Percentiles rank a stretch among this genome's conserved stretches.
phyloP scores from a whole-genome alignment of 2,329 filamentous ascomycete genomes.

The Ambrosiella beaveri region DNA sequence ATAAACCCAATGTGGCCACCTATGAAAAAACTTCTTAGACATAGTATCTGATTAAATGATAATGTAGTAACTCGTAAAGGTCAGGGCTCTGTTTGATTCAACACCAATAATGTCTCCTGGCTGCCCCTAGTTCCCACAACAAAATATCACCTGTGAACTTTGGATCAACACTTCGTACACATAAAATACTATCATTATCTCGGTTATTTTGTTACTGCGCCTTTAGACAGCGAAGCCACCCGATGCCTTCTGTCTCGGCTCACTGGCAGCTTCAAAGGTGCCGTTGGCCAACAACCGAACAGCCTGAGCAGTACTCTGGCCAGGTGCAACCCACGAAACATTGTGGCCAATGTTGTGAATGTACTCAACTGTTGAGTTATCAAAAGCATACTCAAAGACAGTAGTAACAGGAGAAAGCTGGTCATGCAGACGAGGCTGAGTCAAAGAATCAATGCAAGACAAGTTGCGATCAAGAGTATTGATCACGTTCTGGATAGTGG shows the following conservation, averaged over 20 bases:
- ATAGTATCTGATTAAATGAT: no score
- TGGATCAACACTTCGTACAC: no score
- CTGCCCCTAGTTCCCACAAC: no score
- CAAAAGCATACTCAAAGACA: constrained; percentile 53
- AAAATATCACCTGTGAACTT: no score
- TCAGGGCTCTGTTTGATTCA: no score
- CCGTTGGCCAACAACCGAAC: constrained; percentile 46
- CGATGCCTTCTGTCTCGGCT: constrained; percentile 62
- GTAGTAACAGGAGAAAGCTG: constrained; percentile 57
- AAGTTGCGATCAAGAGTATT: constrained; percentile 53
- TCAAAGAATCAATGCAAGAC: constrained; percentile 45
- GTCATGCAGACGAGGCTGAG: constrained; percentile 58
- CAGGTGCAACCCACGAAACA: constrained; percentile 50
- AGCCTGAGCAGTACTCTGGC: constrained; percentile 55
- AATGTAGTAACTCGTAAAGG: no score
- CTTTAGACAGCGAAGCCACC: constrained; percentile 40
- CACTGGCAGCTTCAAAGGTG: constrained; percentile 62
- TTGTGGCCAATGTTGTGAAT: constrained; percentile 54
- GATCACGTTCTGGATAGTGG: constrained; percentile 62
- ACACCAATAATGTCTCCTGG: no score
- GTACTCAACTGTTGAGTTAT: constrained; percentile 51
- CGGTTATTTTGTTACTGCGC: background rate
- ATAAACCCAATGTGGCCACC: no score
- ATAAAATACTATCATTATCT: no score
- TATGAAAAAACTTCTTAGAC: no score